phyloP scores from a whole-genome alignment of 1,139 yeast species.

The Suzukiozyma palmioleophila region DNA sequence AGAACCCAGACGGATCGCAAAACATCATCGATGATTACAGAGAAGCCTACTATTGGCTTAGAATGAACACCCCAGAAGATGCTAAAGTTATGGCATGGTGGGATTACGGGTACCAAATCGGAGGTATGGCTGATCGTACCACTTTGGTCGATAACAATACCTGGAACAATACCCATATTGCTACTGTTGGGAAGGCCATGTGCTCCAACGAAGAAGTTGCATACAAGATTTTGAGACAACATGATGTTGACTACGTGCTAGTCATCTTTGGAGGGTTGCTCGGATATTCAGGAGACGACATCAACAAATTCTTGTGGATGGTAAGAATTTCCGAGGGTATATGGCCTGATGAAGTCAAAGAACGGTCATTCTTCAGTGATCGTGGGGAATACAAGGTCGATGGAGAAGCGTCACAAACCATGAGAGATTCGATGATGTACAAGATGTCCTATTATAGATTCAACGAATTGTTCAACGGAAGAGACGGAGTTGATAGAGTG shows the following conservation, averaged over 20 bases:
- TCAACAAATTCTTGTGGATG: constrained; percentile 98
- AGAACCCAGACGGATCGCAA: constrained; percentile 79
- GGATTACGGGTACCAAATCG: constrained; percentile 99
- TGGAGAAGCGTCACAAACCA: constrained; percentile 70
- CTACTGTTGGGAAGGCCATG: constrained; percentile 99
- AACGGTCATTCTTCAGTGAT: constrained; percentile 77
- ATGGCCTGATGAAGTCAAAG: constrained; percentile 96
- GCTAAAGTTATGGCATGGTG: constrained; percentile 98
- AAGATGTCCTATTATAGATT: constrained; percentile 91
- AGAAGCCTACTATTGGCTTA: constrained; percentile 98
- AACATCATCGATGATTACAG: constrained; percentile 92
- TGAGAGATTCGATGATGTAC: constrained; percentile 90
- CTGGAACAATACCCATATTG: constrained; percentile 99
- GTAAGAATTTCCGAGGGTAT: constrained; percentile 97
- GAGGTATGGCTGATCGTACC: constrained; percentile 99
- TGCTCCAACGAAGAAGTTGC: constrained; percentile 83
- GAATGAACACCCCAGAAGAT: constrained; percentile 97
- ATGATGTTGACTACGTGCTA: constrained; percentile 92
- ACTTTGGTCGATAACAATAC: constrained; percentile 98
- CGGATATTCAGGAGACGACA: constrained; percentile 95
- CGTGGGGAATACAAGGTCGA: constrained; percentile 89
- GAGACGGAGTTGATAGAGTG: constrained; percentile 77
- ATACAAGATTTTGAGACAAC: constrained; percentile 80
- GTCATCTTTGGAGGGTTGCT: constrained; percentile 92
- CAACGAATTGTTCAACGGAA: constrained; percentile 66